Base-by-base conservation (phyloP, 2,329 filamentous ascomycete genomes). In the Calonectria hawksworthii region DNA sequence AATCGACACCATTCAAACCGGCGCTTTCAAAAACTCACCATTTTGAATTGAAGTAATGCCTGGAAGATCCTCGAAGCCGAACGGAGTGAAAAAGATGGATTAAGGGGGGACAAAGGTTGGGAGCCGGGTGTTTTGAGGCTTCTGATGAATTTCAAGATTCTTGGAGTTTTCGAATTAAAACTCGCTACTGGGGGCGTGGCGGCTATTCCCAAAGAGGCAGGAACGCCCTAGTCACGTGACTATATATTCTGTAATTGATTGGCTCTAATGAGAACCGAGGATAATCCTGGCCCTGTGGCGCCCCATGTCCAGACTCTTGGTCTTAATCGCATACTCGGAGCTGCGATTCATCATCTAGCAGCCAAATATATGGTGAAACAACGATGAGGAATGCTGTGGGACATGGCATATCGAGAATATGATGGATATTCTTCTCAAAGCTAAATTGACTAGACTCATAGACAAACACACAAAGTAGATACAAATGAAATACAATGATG, bases 61-160 rank as follows among this genome's bases (percentile, higher is more conserved):
- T 87, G 89, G 90, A 88, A 90, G 90, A 92, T 92, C 91, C 91
- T 92, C 91, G 91, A 92, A 92, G 91, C 30, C 90, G 82, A 79
- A 75, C 77, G 79, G 73, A 78, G 76, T 74, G 73, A 67, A 47
- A 18, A 23, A 11, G n/a, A 75, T 78, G 74, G 76, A 68, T 50
- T 50, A 66, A 74, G 74, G 71, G 79, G 77, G 77, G 77, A 74
- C 78, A 78, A 79, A 74, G n/a, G n/a, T n/a, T n/a, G n/a, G n/a
- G n/a, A n/a, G n/a, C n/a, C n/a, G n/a, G n/a, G n/a, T n/a, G n/a
- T n/a, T n/a, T n/a, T n/a, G n/a, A n/a, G n/a, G n/a, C n/a, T n/a
- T n/a, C n/a, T n/a, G 80, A 32, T 32, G 32, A 32, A 32, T 32
- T 32, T 32, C n/a, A n/a, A n/a, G n/a, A n/a, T n/a, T n/a, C n/a